Evolutionary conservation across 768 basidiomycete genomes (phyloP).

Genomic region (Termitomyces sp.): DNA sequence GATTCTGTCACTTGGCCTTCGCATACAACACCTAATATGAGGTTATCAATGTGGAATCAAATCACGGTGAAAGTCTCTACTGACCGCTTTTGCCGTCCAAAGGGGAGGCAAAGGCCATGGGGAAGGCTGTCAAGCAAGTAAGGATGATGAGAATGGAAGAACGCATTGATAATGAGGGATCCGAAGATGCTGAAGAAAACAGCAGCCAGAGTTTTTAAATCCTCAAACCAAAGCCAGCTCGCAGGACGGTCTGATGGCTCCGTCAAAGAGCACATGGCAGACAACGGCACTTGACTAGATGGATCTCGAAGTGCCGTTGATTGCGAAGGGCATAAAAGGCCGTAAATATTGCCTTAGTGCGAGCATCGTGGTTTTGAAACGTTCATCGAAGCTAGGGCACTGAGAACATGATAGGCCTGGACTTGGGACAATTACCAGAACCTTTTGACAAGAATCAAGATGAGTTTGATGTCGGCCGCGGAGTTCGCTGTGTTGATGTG

Average conservation of each 20-base stretch:
- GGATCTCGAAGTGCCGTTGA: not conserved
- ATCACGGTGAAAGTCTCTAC: not conserved
- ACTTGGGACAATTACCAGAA: no score
- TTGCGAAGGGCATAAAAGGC: not conserved
- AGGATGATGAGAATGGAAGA: not conserved
- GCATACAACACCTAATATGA: constrained; percentile 18
- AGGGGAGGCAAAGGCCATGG: constrained; percentile 6
- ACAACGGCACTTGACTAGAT: not conserved
- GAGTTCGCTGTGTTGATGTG: no score
- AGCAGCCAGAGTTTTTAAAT: not conserved
- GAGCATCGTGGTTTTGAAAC: not conserved
- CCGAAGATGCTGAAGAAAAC: not conserved
- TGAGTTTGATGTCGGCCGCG: no score
- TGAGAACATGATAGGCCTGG: no score
- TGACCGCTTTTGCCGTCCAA: constrained; percentile 1
- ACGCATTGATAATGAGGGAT: not conserved
- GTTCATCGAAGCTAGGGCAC: no score
- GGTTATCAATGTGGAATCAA: not conserved
- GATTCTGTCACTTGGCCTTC: constrained; percentile 23
- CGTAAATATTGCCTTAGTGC: no score
- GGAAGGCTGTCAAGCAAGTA: not conserved
- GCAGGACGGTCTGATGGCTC: not conserved
- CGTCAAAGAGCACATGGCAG: not conserved
- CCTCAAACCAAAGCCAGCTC: not conserved
- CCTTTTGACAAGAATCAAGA: no score